phyloP scores from a whole-genome alignment of 2,329 filamentous ascomycete genomes.

The Trichoderma atrobrunneum region DNA sequence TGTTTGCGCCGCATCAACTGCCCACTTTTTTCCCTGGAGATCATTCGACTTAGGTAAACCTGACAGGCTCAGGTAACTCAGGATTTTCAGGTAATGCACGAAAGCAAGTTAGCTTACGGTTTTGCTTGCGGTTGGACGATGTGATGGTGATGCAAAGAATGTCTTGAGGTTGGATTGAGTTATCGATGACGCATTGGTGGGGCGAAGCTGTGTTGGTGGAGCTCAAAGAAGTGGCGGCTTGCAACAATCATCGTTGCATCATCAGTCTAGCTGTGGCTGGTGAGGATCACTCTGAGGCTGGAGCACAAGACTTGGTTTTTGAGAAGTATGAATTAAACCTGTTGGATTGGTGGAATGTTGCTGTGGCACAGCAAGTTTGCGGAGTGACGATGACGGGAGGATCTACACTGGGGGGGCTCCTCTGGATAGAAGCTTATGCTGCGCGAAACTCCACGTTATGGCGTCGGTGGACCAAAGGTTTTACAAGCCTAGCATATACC shows the following conservation, averaged over 20 bases:
- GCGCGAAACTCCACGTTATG: background rate
- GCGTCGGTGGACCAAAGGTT: background rate
- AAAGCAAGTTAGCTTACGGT: background rate
- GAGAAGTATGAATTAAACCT: background rate
- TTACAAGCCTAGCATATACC: background rate
- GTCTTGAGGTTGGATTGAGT: background rate
- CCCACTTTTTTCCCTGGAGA: background rate
- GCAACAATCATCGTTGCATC: slow-evolving; percentile 16
- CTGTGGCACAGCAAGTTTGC: background rate
- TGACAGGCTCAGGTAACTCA: background rate
- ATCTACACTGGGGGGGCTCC: background rate
- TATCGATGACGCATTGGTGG: slow-evolving; percentile 14
- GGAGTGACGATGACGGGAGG: background rate
- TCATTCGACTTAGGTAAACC: background rate
- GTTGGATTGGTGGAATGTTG: background rate
- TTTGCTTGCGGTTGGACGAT: background rate
- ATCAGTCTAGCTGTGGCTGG: slow-evolving; percentile 15
- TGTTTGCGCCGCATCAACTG: background rate
- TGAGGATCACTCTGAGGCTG: background rate
- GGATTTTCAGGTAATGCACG: background rate
- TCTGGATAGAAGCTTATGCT: background rate
- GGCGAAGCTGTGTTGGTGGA: background rate
- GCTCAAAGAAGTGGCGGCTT: background rate
- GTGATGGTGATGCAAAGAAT: slow-evolving; percentile 5
- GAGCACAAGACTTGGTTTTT: background rate